Conservation (phyloP, 2,329 filamentous ascomycete genomes). For the Cercospora sp. region DNA sequence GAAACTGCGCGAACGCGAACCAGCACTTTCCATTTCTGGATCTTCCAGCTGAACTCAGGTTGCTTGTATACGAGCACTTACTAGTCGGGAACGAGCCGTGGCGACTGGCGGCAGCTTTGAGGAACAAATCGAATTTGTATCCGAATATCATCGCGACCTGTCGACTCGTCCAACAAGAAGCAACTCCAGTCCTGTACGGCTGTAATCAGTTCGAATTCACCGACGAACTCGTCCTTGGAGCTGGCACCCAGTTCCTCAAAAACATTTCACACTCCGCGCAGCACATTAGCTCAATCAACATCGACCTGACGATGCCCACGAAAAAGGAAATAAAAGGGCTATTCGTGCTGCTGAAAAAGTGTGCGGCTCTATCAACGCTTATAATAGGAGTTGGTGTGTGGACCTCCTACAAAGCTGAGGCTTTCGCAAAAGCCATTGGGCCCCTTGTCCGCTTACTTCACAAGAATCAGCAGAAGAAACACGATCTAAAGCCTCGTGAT, state of each 20-base stretch:
- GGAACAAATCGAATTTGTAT: neutral
- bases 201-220: neutral
- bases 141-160: neutral
- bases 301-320: neutral
- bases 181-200: neutral
- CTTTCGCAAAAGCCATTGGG: neutral
- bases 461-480: neutral
- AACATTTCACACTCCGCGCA: neutral
- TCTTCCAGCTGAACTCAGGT: neutral
- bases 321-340: neutral
- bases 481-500: neutral
- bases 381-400: neutral
- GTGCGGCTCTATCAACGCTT: neutral
- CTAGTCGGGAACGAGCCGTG: neutral
- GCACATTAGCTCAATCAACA: neutral
- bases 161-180: neutral
- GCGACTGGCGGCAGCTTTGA: neutral
- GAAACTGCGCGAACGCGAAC: neutral
- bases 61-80: neutral
- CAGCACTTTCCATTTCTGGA: neutral
- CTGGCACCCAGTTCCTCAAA: neutral
- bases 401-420: too few species aligned
- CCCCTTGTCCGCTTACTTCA: neutral
- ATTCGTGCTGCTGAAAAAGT: neutral
- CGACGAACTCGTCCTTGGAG: too few species aligned